phyloP scores from a whole-genome alignment of 78 protist species.

The Salpingoeca rosetta region DNA sequence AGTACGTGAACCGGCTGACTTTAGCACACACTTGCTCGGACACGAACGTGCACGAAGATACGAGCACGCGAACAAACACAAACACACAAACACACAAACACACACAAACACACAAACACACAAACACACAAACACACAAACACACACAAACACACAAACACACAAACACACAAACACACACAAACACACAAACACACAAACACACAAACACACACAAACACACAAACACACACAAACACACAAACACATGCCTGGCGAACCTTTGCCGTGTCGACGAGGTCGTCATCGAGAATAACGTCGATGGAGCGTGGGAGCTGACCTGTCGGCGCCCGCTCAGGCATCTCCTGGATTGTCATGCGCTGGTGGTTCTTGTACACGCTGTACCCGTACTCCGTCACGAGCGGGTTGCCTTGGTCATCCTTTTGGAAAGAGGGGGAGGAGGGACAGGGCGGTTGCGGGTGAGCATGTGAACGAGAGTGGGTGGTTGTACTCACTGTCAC shows the following conservation, averaged over 20 bases:
- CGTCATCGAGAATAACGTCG: conserved; percentile 72
- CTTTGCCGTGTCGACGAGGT: conserved; percentile 86
- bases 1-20: too few relatives aligned
- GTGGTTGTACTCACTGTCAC: too few relatives aligned
- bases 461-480: background rate
- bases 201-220: too few relatives aligned
- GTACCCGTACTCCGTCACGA: conserved; percentile 91
- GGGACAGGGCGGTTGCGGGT: background rate
- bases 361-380: conserved; percentile 84
- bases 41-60: background rate
- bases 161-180: too few relatives aligned
- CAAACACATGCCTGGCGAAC: conserved; percentile 31
- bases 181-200: too few relatives aligned
- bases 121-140: too few relatives aligned
- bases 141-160: too few relatives aligned
- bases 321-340: conserved; percentile 97
- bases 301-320: conserved; percentile 96
- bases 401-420: conserved; percentile 79
- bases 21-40: background rate
- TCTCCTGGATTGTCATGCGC: conserved; percentile 76
- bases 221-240: too few relatives aligned
- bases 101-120: too few relatives aligned
- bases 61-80: too few relatives aligned
- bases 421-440: background rate
- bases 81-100: too few relatives aligned